phyloP scores from a whole-genome alignment of 2,329 filamentous ascomycete genomes.

The Colletotrichum sp. region DNA sequence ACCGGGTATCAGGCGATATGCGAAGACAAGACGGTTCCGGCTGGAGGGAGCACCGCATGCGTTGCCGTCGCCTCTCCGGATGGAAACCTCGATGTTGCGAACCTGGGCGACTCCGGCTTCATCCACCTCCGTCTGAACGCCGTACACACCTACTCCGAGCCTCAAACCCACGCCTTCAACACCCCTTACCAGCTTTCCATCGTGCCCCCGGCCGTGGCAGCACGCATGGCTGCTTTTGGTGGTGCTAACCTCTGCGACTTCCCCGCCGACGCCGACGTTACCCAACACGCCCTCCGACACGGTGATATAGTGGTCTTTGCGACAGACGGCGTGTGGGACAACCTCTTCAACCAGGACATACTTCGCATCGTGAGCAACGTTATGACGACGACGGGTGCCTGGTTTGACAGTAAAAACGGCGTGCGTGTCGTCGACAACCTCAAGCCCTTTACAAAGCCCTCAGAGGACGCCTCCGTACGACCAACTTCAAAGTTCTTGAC shows the following conservation, averaged over 20 bases:
- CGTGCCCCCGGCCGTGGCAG: conserved; percentile 78
- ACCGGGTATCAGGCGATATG: conserved; percentile 83
- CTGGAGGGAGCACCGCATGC: conserved; percentile 91
- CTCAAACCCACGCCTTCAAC: conserved; percentile 97
- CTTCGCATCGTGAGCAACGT: conserved; percentile 77
- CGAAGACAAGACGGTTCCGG: conserved; percentile 72
- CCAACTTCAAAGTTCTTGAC: conserved; percentile 39
- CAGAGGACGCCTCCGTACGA: conserved; percentile 34
- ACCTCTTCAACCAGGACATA: conserved; percentile 89
- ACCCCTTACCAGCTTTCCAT: conserved; percentile 94
- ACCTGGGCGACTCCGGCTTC: conserved; percentile 94
- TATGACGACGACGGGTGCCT: conserved; percentile 78
- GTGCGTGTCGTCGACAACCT: conserved; percentile 69
- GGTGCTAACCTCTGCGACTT: conserved; percentile 81
- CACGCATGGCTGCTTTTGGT: conserved; percentile 83
- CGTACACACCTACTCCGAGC: conserved; percentile 80
- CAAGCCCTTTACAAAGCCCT: conserved; percentile 49
- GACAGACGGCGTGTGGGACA: conserved; percentile 96
- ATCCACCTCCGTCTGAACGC: conserved; percentile 85
- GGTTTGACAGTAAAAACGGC: conserved; percentile 64
- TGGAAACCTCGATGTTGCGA: conserved; percentile 84
- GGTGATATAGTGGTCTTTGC: conserved; percentile 94
- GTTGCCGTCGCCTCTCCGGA: conserved; percentile 77
- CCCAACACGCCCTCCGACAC: conserved; percentile 77
- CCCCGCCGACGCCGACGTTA: conserved; percentile 82